Conservation (phyloP, 2,329 filamentous ascomycete genomes). For the Botrytis tulipae region DNA sequence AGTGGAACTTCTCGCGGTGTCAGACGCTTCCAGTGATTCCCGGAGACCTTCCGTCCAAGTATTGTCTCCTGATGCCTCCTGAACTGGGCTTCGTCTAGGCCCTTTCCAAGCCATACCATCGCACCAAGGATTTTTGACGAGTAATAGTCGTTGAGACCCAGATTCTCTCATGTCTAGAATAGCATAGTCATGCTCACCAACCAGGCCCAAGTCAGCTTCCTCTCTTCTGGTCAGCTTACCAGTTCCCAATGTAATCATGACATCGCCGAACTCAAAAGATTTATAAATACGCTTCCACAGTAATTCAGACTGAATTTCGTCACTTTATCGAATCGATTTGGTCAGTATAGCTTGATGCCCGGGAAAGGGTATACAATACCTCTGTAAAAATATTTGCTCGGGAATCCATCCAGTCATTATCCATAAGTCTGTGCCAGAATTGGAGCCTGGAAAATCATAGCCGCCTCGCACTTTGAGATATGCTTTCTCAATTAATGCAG, state of each 20-base stretch:
- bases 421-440: constrained; percentile 93
- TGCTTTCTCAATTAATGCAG: constrained; percentile 89
- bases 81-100: constrained; percentile 28
- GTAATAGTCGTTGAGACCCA: constrained; percentile 62
- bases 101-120: constrained; percentile 75
- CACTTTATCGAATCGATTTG: constrained; percentile 46
- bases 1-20: constrained; percentile 31
- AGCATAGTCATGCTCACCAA: constrained; percentile 91
- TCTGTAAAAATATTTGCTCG: constrained; percentile 88
- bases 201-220: constrained; percentile 77
- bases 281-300: constrained; percentile 77
- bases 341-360: neutral
- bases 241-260: constrained; percentile 87
- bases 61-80: constrained; percentile 13
- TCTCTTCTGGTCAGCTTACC: constrained; percentile 75
- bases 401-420: constrained; percentile 95
- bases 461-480: constrained; percentile 94
- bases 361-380: constrained; percentile 42
- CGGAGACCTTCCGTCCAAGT: constrained; percentile 31
- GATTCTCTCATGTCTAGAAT: constrained; percentile 74
- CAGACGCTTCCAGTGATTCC: constrained; percentile 31
- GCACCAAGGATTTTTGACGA: constrained; percentile 96
- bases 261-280: constrained; percentile 73
- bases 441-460: constrained; percentile 97
- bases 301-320: constrained; percentile 72